phyloP scores from a whole-genome alignment of 345 rosid species.

The Microcos paniculata region DNA sequence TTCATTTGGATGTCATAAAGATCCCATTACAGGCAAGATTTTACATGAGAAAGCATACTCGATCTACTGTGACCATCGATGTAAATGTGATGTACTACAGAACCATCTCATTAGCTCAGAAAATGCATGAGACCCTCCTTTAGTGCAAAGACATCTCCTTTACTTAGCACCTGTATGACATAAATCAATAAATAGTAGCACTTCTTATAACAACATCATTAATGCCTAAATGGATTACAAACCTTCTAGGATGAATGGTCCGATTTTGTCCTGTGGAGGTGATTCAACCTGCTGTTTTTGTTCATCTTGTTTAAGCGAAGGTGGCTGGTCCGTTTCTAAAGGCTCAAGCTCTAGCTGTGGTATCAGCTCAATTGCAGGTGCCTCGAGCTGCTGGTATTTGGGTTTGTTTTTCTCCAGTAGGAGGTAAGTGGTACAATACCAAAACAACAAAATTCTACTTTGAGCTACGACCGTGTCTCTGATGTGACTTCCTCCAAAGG shows the following conservation, averaged over 20 bases:
- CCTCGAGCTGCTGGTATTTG: constrained; percentile 76
- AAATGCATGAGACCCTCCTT: constrained; percentile 34
- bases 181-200: constrained; percentile 37
- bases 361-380: constrained; percentile 31
- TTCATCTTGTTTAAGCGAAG: constrained; percentile 31
- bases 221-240: constrained; percentile 59
- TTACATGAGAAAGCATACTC: constrained; percentile 1
- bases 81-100: constrained; percentile 3
- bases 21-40: constrained; percentile 5
- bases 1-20: not conserved
- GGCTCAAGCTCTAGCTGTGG: constrained; percentile 43
- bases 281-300: constrained; percentile 39
- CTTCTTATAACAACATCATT: constrained; percentile 24
- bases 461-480: constrained; percentile 74
- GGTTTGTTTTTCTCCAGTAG: constrained; percentile 87
- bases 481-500: constrained; percentile 66
- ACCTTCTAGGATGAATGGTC: constrained; percentile 91
- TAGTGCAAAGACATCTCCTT: constrained; percentile 48
- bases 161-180: constrained; percentile 76
- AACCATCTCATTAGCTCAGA: constrained; percentile 31
- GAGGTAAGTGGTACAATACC: constrained; percentile 83
- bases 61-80: not conserved
- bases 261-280: constrained; percentile 47
- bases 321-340: constrained; percentile 31
- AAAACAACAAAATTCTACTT: constrained; percentile 73